A percentile compares a stretch with the other conserved stretches of the same genome.
Evolutionary conservation across 2,329 filamentous ascomycete species (phyloP).

Genomic region (Macrophomina pseudophaseolina): DNA sequence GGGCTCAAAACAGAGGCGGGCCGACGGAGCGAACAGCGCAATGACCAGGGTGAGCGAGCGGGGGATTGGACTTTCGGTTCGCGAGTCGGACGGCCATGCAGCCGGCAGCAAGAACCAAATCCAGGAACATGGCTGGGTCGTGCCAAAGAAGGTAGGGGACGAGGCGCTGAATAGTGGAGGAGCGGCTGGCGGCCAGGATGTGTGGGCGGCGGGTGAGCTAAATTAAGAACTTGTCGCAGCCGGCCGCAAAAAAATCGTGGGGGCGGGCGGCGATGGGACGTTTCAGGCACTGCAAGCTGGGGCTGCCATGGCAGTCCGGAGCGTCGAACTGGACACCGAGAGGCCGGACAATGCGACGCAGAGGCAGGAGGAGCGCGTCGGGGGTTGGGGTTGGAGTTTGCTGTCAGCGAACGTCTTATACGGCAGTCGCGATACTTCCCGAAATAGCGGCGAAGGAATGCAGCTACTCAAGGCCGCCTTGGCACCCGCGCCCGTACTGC

Average conservation of each 20-base stretch:
- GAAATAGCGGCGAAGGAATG: conserved; percentile 10
- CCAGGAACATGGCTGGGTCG: too few relatives aligned
- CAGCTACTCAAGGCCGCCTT: neutral
- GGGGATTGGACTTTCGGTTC: too few relatives aligned
- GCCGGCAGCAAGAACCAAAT: too few relatives aligned
- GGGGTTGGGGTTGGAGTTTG: neutral
- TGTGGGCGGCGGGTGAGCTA: neutral
- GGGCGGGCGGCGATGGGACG: conserved; percentile 1
- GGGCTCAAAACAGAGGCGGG: too few relatives aligned
- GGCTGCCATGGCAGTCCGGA: neutral
- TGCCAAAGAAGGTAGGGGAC: neutral
- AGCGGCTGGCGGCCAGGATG: neutral
- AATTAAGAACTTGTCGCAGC: neutral
- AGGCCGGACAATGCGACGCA: neutral
- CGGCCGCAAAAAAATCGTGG: conserved; percentile 5
- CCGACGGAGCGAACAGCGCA: too few relatives aligned
- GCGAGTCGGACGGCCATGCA: too few relatives aligned
- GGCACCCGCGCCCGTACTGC: neutral
- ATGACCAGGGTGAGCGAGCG: too few relatives aligned
- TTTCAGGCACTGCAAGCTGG: conserved; percentile 4
- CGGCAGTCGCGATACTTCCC: conserved; percentile 3
- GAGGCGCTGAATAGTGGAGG: neutral
- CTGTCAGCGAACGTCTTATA: neutral
- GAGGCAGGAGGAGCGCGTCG: neutral
- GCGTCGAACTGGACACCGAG: neutral